A percentile compares a stretch with the other conserved stretches of the same genome.
phyloP scores from a whole-genome alignment of 129 eudicot species.

The Gnaphalium uliginosum region DNA sequence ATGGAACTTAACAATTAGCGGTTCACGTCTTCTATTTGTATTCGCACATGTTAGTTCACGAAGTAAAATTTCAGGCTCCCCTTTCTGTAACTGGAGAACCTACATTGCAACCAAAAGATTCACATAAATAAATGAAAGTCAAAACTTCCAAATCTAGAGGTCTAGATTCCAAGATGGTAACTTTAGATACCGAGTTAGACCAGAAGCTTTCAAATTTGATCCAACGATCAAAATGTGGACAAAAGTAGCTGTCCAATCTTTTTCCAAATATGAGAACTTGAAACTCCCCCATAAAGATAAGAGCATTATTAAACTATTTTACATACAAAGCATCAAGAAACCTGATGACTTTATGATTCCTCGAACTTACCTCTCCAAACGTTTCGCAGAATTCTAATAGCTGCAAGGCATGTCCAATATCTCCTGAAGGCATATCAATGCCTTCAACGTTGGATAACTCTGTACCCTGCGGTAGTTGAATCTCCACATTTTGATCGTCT shows the following conservation, averaged over 20 bases:
- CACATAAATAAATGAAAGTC: not conserved
- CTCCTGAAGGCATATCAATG: constrained; percentile 53
- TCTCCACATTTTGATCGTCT: constrained; percentile 28
- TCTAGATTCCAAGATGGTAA: not conserved
- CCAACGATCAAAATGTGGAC: not conserved
- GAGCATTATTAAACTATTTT: not conserved
- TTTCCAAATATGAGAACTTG: constrained; percentile 17
- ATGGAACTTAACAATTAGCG: constrained; percentile 41
- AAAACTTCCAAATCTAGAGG: not conserved
- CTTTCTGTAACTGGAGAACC: constrained; percentile 51
- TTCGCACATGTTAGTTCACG: constrained; percentile 33
- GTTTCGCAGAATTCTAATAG: constrained; percentile 59
- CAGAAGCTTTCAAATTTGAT: constrained; percentile 19
- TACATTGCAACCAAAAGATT: constrained; percentile 23
- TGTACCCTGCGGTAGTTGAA: constrained; percentile 50
- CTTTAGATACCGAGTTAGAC: constrained; percentile 3
- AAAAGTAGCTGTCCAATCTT: not conserved
- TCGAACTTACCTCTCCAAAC: constrained; percentile 57
- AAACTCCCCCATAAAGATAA: constrained; percentile 4
- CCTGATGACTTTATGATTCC: not conserved
- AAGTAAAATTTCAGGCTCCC: constrained; percentile 48
- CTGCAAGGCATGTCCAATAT: constrained; percentile 66
- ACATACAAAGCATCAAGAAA: not conserved
- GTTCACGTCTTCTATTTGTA: constrained; percentile 26
- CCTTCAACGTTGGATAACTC: constrained; percentile 45